Conservation (phyloP, 2,329 filamentous ascomycete genomes). For the Beauveria australis region DNA sequence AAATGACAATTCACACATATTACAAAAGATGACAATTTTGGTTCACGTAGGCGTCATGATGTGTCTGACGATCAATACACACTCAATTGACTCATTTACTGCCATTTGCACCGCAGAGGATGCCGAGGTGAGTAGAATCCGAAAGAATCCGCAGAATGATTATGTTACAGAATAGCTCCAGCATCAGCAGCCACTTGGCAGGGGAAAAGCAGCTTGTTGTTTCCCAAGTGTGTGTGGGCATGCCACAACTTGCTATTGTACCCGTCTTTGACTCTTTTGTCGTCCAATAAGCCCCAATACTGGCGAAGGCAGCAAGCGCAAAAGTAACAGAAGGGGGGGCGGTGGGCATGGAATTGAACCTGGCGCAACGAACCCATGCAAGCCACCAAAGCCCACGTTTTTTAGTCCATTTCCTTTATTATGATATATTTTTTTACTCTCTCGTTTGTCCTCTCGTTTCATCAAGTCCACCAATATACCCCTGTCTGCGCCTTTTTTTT, state of each 20-base stretch:
- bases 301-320: not conserved
- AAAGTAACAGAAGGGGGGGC: not conserved
- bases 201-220: not conserved
- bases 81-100: not conserved
- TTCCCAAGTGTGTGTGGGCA: not conserved
- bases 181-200: not conserved
- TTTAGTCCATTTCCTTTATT: not conserved
- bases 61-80: not conserved
- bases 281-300: not conserved
- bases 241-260: not conserved
- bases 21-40: not conserved
- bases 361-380: slow-evolving; percentile 2
- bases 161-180: not conserved
- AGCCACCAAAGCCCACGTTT: not conserved
- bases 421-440: not conserved
- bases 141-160: not conserved
- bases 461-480: not conserved
- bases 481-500: not conserved
- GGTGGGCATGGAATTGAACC: not conserved
- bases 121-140: not conserved
- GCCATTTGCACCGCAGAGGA: not conserved
- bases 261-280: not conserved
- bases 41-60: not conserved
- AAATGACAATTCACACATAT: not conserved
- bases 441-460: not conserved